These are phyloP conservation scores for Talaromyces pinophilus DNA, from an alignment of 2,329 filamentous ascomycete genomes.

Conservation along the genomic window DNA sequence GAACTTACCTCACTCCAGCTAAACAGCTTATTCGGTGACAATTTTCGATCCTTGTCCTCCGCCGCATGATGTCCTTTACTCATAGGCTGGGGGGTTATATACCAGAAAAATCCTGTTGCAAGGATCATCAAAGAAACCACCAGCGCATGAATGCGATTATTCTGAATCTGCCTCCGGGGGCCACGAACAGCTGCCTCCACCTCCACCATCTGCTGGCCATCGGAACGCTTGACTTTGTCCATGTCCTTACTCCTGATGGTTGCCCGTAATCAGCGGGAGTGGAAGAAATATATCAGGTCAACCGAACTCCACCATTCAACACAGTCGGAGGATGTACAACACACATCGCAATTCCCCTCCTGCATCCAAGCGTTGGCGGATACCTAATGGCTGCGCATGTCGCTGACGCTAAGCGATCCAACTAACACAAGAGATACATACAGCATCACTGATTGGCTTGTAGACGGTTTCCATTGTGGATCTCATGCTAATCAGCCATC, in stretches of 20 bases:
- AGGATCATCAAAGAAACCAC: constrained; percentile 10
- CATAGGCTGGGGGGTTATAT: not conserved
- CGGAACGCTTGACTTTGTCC: not conserved
- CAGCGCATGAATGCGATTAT: not conserved
- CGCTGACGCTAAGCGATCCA: not conserved
- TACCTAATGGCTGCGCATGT: not conserved
- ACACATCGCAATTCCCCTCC: not conserved
- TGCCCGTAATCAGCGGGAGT: not conserved
- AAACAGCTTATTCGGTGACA: not conserved
- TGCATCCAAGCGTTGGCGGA: not conserved
- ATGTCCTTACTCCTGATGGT: not conserved
- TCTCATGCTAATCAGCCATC: not conserved
- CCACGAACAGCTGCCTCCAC: not conserved
- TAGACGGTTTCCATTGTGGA: not conserved
- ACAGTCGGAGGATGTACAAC: not conserved
- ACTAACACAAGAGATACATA: not conserved
- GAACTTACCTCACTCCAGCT: constrained; percentile 17
- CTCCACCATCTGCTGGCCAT: not conserved
- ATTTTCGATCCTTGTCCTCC: not conserved
- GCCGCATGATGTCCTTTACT: not conserved
- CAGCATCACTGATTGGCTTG: constrained; percentile 2
- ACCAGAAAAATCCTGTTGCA: not conserved
- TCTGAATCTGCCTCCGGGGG: not conserved
- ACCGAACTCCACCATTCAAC: not conserved
- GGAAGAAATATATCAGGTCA: not conserved